These are phyloP conservation scores for Sequoiadendron giganteum DNA, from an alignment of 75 land plant species.

Conservation along the genomic window DNA sequence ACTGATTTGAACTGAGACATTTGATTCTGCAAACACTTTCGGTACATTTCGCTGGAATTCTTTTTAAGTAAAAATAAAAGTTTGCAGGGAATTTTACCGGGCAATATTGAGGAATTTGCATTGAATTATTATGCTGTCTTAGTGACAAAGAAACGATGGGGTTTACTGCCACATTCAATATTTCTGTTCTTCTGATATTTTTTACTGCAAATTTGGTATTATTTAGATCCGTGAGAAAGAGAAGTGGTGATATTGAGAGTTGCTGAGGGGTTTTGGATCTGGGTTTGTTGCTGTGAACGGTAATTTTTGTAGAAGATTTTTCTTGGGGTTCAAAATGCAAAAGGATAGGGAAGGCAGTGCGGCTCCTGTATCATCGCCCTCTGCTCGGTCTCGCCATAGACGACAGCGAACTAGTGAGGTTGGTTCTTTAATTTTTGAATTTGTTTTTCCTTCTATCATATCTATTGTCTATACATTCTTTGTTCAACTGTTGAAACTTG, in stretches of 20 bases:
- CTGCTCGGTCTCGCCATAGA: background rate
- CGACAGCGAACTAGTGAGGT: background rate
- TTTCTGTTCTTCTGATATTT: background rate
- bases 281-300: background rate
- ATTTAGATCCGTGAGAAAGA: background rate
- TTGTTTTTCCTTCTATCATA: background rate
- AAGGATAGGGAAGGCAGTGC: background rate
- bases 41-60: background rate
- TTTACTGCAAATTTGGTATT: background rate
- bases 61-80: background rate
- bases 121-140: slow-evolving; percentile 2
- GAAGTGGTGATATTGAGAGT: background rate
- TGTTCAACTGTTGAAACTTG: background rate
- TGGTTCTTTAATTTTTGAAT: background rate
- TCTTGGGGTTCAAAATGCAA: background rate
- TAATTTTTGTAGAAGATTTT: background rate
- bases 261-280: background rate
- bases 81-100: background rate
- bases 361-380: background rate
- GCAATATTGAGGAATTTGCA: background rate
- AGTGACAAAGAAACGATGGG: background rate
- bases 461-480: background rate
- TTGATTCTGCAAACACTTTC: background rate
- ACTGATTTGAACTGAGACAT: background rate
- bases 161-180: background rate